phyloP scores from a whole-genome alignment of 2,329 filamentous ascomycete genomes.

The Cadophora malorum region DNA sequence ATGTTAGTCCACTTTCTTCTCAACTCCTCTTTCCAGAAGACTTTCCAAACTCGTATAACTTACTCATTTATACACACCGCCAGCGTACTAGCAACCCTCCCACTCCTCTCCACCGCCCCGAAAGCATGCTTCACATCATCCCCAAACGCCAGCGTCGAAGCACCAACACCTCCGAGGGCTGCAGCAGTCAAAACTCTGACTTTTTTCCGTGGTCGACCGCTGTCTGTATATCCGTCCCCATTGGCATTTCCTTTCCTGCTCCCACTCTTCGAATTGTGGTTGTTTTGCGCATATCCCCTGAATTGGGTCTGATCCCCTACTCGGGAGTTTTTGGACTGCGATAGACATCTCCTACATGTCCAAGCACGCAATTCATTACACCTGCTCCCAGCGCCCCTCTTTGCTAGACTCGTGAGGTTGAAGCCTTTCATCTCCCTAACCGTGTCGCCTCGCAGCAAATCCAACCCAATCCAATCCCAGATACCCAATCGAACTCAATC shows the following conservation, averaged over 20 bases:
- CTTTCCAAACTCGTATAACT: slow-evolving; percentile 40
- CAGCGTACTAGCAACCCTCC: slow-evolving; percentile 77
- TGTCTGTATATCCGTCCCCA: slow-evolving; percentile 23
- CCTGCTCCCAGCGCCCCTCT: neutral
- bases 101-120: slow-evolving; percentile 76
- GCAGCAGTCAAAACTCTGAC: slow-evolving; percentile 34
- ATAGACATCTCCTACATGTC: slow-evolving; percentile 41
- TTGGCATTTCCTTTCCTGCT: slow-evolving; percentile 10
- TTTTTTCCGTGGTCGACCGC: slow-evolving; percentile 27
- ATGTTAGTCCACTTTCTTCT: neutral
- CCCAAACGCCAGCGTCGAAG: slow-evolving; percentile 55
- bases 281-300: slow-evolving; percentile 22
- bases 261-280: neutral
- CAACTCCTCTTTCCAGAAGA: neutral
- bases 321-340: slow-evolving; percentile 24
- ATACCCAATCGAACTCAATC: neutral
- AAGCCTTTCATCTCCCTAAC: slow-evolving; percentile 38
- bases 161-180: slow-evolving; percentile 39
- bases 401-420: slow-evolving; percentile 31
- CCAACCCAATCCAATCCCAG: neutral
- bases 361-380: slow-evolving; percentile 27
- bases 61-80: slow-evolving; percentile 90
- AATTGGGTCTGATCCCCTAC: slow-evolving; percentile 23
- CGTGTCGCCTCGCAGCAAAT: neutral
- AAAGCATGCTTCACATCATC: slow-evolving; percentile 80